These are phyloP conservation scores for Plasmodium gonderi DNA, from an alignment of 169 alveolate species.

Conservation along the genomic window DNA sequence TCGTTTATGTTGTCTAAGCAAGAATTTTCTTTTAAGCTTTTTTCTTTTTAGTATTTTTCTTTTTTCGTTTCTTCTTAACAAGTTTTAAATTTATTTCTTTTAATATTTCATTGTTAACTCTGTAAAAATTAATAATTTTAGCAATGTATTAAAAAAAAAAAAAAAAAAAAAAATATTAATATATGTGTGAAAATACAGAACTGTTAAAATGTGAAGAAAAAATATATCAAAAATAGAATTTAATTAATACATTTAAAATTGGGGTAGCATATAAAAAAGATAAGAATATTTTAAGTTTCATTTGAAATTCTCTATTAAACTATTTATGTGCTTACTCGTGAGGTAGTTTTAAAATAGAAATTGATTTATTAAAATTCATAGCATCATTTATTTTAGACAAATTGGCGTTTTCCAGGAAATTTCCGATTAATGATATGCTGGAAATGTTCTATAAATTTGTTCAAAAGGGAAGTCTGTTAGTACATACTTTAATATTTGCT, in stretches of 20 bases:
- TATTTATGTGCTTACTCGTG: constrained; percentile 22
- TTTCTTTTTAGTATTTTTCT: constrained; percentile 26
- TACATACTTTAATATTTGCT: not conserved
- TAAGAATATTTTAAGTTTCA: not conserved
- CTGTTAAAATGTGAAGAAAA: not conserved
- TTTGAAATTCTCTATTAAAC: not conserved
- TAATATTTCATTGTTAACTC: constrained; percentile 43
- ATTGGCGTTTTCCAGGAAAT: constrained; percentile 24
- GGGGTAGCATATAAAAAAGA: not conserved
- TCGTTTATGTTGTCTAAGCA: not conserved
- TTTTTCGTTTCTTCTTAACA: constrained; percentile 52
- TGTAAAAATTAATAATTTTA: constrained; percentile 7
- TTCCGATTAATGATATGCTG: constrained; percentile 39
- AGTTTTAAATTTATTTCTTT: constrained; percentile 53
- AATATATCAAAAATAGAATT: not conserved
- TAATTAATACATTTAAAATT: not conserved
- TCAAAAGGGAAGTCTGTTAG: not conserved
- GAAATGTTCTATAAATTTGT: constrained; percentile 31
- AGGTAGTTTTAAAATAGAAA: constrained; percentile 51
- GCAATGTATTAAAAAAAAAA: too few relatives aligned
- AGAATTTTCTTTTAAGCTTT: not conserved
- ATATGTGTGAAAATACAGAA: not conserved
- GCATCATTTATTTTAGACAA: constrained; percentile 61
- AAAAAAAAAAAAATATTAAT: not conserved
- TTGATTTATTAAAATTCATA: constrained; percentile 41